Evolutionary conservation across 2,329 filamentous ascomycete species (phyloP).

Genomic region (Dactylellina sp.): DNA sequence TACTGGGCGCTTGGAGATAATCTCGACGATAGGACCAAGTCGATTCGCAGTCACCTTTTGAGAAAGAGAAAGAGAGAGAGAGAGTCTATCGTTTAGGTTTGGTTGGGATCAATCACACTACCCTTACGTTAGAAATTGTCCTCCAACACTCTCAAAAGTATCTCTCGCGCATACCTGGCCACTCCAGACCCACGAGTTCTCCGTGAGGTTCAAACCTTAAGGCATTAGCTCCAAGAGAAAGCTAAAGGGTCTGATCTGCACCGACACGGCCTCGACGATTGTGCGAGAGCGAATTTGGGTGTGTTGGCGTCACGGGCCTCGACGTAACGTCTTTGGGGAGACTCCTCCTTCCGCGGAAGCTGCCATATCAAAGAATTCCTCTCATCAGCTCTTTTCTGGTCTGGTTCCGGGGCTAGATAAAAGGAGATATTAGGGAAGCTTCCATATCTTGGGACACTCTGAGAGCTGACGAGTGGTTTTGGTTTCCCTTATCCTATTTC

Average conservation of each 20-base stretch:
- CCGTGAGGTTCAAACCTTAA: conserved; percentile 33
- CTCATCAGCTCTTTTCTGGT: conserved; percentile 1
- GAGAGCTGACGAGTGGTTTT: conserved; percentile 43
- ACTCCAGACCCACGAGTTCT: conserved; percentile 49
- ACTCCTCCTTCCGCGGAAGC: conserved; percentile 38
- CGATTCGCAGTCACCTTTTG: background rate
- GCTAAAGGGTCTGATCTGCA: conserved; percentile 36
- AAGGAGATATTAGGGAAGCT: conserved; percentile 16
- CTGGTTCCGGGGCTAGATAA: conserved; percentile 2
- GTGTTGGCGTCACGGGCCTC: conserved; percentile 36
- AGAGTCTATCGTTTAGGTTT: background rate
- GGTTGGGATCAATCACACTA: background rate
- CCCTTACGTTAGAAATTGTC: conserved; percentile 22
- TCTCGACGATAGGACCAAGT: conserved; percentile 8
- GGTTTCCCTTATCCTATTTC: conserved; percentile 52
- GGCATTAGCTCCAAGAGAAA: conserved; percentile 37
- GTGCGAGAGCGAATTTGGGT: conserved; percentile 24
- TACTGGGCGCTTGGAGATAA: conserved; percentile 8
- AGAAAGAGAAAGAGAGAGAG: background rate
- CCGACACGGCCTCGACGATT: conserved; percentile 22
- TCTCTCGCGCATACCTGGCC: conserved; percentile 45
- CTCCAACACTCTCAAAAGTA: conserved; percentile 55
- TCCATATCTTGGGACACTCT: conserved; percentile 31
- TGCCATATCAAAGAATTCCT: conserved; percentile 28
- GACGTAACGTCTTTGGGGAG: conserved; percentile 26